A percentile compares a stretch with the other conserved stretches of the same genome.
These are phyloP conservation scores for Saccharomyces hybrid DNA, from an alignment of 1,139 yeast species.

Conservation along the genomic window DNA sequence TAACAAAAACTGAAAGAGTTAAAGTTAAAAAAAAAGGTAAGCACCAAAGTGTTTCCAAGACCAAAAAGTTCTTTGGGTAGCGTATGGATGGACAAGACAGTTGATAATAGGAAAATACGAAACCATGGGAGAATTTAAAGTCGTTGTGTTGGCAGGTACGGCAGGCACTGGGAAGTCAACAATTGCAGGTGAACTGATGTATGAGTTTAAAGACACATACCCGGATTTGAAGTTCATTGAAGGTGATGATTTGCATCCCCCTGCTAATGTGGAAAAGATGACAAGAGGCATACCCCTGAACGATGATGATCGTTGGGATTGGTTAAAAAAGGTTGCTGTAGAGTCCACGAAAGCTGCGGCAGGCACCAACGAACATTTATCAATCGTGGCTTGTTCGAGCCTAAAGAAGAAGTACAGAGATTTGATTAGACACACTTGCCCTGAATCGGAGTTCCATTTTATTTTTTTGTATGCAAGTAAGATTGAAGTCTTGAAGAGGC, in stretches of 20 bases:
- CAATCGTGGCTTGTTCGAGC: conserved; percentile 78
- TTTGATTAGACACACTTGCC: conserved; percentile 37
- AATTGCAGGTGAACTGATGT: conserved; percentile 50
- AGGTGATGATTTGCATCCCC: conserved; percentile 78
- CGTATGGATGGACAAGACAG: background rate
- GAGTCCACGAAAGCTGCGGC: conserved; percentile 36
- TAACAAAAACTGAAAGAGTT: background rate
- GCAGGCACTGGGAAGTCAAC: conserved; percentile 93
- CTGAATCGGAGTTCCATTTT: conserved; percentile 45
- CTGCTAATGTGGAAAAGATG: conserved; percentile 75
- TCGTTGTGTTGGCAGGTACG: conserved; percentile 70
- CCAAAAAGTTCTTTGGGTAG: background rate
- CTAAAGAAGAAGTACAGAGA: conserved; percentile 69
- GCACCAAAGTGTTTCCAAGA: background rate
- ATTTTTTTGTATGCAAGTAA: conserved; percentile 60
- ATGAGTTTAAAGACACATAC: conserved; percentile 12
- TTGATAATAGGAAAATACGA: background rate
- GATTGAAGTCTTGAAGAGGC: conserved; percentile 55
- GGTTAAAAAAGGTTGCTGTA: conserved; percentile 55
- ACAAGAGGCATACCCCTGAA: conserved; percentile 66
- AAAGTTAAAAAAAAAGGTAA: too few species aligned
- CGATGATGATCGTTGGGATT: conserved; percentile 88
- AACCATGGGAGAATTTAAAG: conserved; percentile 15
- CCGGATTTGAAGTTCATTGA: conserved; percentile 56
- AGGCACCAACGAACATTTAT: conserved; percentile 27